phyloP scores from a whole-genome alignment of 768 basidiomycete species.

The Auriscalpium orientale region DNA sequence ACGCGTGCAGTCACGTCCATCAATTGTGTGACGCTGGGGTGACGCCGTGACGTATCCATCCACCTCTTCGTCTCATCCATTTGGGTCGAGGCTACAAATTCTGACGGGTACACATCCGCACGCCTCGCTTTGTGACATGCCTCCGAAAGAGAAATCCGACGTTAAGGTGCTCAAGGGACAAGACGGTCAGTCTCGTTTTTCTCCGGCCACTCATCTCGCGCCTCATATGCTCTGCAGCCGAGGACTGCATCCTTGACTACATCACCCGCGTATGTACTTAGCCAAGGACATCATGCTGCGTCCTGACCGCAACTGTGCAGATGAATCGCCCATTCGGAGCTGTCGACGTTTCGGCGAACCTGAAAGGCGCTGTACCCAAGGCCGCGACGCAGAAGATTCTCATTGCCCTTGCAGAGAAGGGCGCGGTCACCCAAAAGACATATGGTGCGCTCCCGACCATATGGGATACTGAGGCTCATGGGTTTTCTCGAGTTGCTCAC shows the following conservation, averaged over 20 bases:
- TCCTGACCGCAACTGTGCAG: slow-evolving; percentile 27
- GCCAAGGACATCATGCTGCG: background rate
- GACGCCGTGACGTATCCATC: too few relatives aligned
- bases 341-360: slow-evolving; percentile 84
- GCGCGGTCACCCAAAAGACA: slow-evolving; percentile 70
- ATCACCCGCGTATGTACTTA: slow-evolving; percentile 10
- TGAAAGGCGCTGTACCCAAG: slow-evolving; percentile 86
- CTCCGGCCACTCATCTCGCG: background rate
- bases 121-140: background rate
- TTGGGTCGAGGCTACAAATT: too few relatives aligned
- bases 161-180: slow-evolving; percentile 15
- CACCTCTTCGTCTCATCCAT: too few relatives aligned
- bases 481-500: background rate
- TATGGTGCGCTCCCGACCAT: slow-evolving; percentile 48
- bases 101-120: too few relatives aligned
- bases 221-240: background rate
- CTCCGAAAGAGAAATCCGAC: slow-evolving; percentile 9
- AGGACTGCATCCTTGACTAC: slow-evolving; percentile 14
- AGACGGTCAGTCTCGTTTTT: slow-evolving; percentile 5
- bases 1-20: too few relatives aligned
- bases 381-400: slow-evolving; percentile 80
- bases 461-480: background rate
- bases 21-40: too few relatives aligned
- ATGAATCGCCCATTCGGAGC: slow-evolving; percentile 94
- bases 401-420: slow-evolving; percentile 74